Evolutionary conservation across 2,329 filamentous ascomycete species (phyloP), one percentile per base, ranked within the genome.

Genomic region (Fonsecaea erecta): DNA sequence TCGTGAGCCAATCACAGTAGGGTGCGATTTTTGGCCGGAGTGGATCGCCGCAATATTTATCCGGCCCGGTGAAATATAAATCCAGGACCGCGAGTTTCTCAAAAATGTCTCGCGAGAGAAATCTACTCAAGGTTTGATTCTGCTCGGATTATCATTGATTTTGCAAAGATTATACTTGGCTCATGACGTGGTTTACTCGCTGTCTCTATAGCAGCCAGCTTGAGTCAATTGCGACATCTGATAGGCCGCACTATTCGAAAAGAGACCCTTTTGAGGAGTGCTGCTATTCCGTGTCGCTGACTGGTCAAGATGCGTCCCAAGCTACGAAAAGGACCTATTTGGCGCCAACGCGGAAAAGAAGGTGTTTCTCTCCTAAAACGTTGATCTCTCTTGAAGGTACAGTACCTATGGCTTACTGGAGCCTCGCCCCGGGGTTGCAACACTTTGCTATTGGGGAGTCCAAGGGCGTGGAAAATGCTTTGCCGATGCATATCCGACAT

Each of bases 41-140:
- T 18, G 57, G 46, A 52, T 9, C 46, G 43, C 57, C 35, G 48
- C 57, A 60, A 60, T 14, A 9, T 35, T 60, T 37, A 60, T 60
- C 57, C 57, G 24, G 3, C n/a, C 9, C 55, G 40, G 55, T 3
- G 37, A 58, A 58, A 58, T 48, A 34, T 58, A 28, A 18, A 34
- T 53, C 30, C 52, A 34, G 14, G 1, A n/a, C 3, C 18, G 26
- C 52, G 26, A 53, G 34, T n/a, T 52, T 14, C n/a, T 28, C 28
- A 2, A 32, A 53, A 53, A 53, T 48, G 43, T 48, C 43, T 26
- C 43, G 43, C 43, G 26, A 48, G 9, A 3, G 4, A 48, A 48
- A 14, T 14, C 18, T 12, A 40, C 18, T 24, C 43, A 26, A 48
- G 18, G 43, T 48, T 24, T 14, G 18, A 26, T 14, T 26, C 43